Conservation (phyloP, 2,329 filamentous ascomycete species). For the Helminthosporium solani region DNA sequence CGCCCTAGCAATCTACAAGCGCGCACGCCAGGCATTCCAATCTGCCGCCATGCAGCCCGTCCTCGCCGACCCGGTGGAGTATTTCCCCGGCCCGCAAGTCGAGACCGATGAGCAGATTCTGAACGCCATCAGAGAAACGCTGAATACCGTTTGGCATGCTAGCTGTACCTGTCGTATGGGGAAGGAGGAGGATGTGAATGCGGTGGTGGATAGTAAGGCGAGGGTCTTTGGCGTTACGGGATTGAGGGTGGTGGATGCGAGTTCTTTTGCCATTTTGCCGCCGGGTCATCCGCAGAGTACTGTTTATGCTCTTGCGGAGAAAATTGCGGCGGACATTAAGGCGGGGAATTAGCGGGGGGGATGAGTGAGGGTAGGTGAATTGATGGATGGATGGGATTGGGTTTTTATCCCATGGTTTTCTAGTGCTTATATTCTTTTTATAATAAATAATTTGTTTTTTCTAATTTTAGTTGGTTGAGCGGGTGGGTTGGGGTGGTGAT, state of each 20-base stretch:
- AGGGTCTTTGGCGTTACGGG: slow-evolving; percentile 36
- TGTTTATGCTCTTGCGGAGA: slow-evolving; percentile 31
- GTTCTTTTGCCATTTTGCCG: slow-evolving; percentile 33
- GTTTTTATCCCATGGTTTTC: no score
- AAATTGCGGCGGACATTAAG: slow-evolving; percentile 32
- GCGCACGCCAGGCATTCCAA: slow-evolving; percentile 30
- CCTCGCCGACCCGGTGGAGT: slow-evolving; percentile 18
- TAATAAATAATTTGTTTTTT: no score
- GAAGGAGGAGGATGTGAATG: slow-evolving; percentile 25
- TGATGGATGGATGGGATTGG: no score
- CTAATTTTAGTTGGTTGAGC: no score
- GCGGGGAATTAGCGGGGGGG: no score
- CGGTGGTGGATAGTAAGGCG: slow-evolving; percentile 38
- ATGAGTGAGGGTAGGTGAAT: no score
- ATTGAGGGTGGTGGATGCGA: slow-evolving; percentile 40
- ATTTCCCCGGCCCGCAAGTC: slow-evolving; percentile 24
- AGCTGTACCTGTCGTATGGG: slow-evolving; percentile 34
- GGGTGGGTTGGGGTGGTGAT: no score
- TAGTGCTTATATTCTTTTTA: no score
- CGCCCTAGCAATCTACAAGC: slow-evolving; percentile 32
- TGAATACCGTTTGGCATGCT: slow-evolving; percentile 29
- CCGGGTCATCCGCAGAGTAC: slow-evolving; percentile 38
- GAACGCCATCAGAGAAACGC: slow-evolving; percentile 13
- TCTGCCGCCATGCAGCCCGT: slow-evolving; percentile 20
- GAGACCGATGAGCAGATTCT: slow-evolving; percentile 30